These are phyloP conservation scores for Aspergillus saccharolyticus DNA, from an alignment of 495 filamentous ascomycete species.

Conservation along the genomic window DNA sequence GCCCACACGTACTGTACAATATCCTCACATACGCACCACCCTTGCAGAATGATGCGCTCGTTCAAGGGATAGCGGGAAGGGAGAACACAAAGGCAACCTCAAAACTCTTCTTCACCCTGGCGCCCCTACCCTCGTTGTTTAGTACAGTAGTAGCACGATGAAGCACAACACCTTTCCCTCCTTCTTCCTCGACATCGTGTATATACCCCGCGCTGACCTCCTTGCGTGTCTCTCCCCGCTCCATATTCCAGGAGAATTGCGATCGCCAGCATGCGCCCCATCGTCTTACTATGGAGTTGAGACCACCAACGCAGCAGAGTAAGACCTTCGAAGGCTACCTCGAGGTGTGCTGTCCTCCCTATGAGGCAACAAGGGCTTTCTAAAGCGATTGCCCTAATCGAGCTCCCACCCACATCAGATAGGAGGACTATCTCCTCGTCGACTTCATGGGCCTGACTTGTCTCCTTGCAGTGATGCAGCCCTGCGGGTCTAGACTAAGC, in stretches of 20 bases:
- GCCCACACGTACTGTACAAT: too few relatives aligned
- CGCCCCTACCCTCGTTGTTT: not conserved
- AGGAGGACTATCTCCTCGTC: too few relatives aligned
- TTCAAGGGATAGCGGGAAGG: constrained; percentile 7
- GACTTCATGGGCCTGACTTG: too few relatives aligned
- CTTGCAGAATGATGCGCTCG: not conserved
- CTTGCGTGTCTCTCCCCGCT: not conserved
- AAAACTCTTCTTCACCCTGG: too few relatives aligned
- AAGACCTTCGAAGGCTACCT: not conserved
- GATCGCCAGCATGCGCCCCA: not conserved
- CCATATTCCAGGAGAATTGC: not conserved
- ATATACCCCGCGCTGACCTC: not conserved
- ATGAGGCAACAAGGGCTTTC: too few relatives aligned
- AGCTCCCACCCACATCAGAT: too few relatives aligned
- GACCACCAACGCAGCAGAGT: not conserved
- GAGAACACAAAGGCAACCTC: not conserved
- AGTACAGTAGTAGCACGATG: not conserved
- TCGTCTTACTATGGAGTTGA: not conserved
- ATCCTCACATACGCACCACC: not conserved
- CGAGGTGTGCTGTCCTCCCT: too few relatives aligned
- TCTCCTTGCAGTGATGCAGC: too few relatives aligned
- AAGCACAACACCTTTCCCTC: not conserved
- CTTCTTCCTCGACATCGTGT: not conserved
- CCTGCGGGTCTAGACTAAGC: too few relatives aligned
- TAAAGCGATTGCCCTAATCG: too few relatives aligned